Conservation (phyloP, 1,139 yeast species). For the Blastobotrys proliferans region DNA sequence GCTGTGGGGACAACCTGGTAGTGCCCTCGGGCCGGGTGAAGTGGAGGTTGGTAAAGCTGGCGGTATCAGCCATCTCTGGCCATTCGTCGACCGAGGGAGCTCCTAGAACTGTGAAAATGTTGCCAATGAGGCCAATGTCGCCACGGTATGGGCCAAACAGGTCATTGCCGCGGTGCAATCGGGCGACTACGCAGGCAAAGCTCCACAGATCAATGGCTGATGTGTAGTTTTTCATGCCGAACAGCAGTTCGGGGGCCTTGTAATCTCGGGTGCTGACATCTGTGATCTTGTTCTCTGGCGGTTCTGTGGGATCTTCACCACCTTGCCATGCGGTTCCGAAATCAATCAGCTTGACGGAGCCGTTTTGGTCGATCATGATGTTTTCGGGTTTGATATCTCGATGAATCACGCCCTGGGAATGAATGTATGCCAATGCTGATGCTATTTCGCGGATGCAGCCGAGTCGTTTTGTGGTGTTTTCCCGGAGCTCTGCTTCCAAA, state of each 20-base stretch:
- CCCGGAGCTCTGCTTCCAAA: slow-evolving; percentile 33
- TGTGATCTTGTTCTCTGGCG: slow-evolving; percentile 43
- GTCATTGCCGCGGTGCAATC: slow-evolving; percentile 38
- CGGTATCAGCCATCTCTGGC: slow-evolving; percentile 43
- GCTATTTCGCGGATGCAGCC: slow-evolving; percentile 41
- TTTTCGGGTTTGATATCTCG: slow-evolving; percentile 85
- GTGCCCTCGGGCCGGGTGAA: slow-evolving; percentile 36
- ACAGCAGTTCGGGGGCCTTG: slow-evolving; percentile 80
- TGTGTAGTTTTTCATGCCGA: slow-evolving; percentile 62
- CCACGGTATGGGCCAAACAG: slow-evolving; percentile 41
- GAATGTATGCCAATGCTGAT: slow-evolving; percentile 50
- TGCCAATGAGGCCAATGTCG: slow-evolving; percentile 62
- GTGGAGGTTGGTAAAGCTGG: slow-evolving; percentile 40
- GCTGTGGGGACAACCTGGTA: slow-evolving; percentile 38
- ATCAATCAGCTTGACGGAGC: slow-evolving; percentile 46
- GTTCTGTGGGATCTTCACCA: slow-evolving; percentile 52
- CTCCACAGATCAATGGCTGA: slow-evolving; percentile 78
- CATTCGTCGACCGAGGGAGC: slow-evolving; percentile 54
- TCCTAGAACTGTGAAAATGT: slow-evolving; percentile 65
- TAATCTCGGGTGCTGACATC: slow-evolving; percentile 77
- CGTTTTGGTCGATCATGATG: slow-evolving; percentile 44
- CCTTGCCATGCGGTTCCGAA: slow-evolving; percentile 68
- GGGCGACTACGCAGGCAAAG: slow-evolving; percentile 62
- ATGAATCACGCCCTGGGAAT: slow-evolving; percentile 64
- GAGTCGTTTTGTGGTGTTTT: slow-evolving; percentile 31